Evolutionary conservation across 345 rosid species (phyloP), one percentile per base, ranked within the genome.

Genomic region (Salix caprea): DNA sequence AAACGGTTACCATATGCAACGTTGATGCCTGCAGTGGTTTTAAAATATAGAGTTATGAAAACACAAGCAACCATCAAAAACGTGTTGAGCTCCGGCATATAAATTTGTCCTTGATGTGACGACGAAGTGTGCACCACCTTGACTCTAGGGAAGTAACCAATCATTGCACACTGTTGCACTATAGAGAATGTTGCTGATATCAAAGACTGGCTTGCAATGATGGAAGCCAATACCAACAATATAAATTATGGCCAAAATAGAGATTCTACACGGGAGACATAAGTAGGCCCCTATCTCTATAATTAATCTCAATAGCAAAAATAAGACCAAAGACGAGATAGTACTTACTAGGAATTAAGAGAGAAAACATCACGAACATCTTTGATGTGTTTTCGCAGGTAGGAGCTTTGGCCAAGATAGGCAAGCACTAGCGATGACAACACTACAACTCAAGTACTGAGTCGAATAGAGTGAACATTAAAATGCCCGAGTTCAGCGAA

Each of bases 401-500:
- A 83, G 1, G 88, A 75, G 13, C 81, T 73, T 56, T 87, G 88
- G 9, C 88, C 87, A 3, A 77, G 23, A 13, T 89, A 89, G 0
- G 90, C 84, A n/a, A 84, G 36, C 67, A 87, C 14, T 5, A 89
- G 71, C n/a, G 90, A 80, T 1, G 94, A 91, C 56, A 83, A 71
- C 0, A 83, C 62, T 12, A 87, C 76, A 0, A 37, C 0, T 39
- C 89, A 86, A 78, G 82, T 80, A 67, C 94, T 86, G 5, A 87
- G 40, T 48, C 79, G 91, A 66, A 87, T 84, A 0, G 94, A 85
- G 6, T 52, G 80, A 52, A 87, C 80, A 0, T 85, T 75, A 77
- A 89, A 90, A 73, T 90, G 92, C 0, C 92, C 91, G 68, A 89
- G 83, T 77, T 87, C 91, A 1, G 87, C 90, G 65, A 90, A 90